These are phyloP conservation scores for Rossbeevera mucosa DNA, from an alignment of 768 basidiomycete species.

Conservation along the genomic window DNA sequence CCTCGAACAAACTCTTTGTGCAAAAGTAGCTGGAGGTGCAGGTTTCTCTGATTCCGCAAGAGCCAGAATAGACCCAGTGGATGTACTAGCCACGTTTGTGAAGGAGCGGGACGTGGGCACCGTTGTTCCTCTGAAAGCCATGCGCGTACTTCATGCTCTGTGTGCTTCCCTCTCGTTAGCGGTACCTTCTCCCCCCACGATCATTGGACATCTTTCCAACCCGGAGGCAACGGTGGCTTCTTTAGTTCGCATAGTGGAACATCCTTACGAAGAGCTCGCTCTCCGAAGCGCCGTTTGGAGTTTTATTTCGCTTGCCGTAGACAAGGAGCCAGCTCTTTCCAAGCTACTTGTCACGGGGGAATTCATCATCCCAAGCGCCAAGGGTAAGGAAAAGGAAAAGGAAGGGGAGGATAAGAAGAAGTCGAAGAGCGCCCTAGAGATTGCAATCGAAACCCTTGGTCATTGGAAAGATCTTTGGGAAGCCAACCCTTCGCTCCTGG, in stretches of 20 bases:
- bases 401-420: conserved; percentile 29
- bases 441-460: conserved; percentile 61
- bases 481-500: conserved; percentile 68
- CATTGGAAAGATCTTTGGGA: conserved; percentile 77
- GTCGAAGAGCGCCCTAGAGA: conserved; percentile 55
- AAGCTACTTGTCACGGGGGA: conserved; percentile 74
- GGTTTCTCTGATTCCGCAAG: conserved; percentile 41
- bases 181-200: conserved; percentile 62
- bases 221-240: conserved; percentile 66
- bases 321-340: conserved; percentile 83
- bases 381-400: conserved; percentile 35
- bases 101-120: conserved; percentile 59
- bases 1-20: conserved; percentile 73
- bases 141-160: conserved; percentile 61
- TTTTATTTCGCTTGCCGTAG: conserved; percentile 75
- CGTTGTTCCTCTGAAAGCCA: conserved; percentile 60
- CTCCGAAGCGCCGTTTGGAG: conserved; percentile 79
- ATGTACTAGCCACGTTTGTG: conserved; percentile 66
- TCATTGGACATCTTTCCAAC: conserved; percentile 73
- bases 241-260: conserved; percentile 67
- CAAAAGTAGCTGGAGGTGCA: conserved; percentile 50
- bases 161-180: conserved; percentile 59
- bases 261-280: conserved; percentile 73
- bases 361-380: conserved; percentile 48
- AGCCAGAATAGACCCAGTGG: conserved; percentile 63